Base-by-base conservation (phyloP, 2,329 filamentous ascomycete genomes). In the Hypoxylon sp. region DNA sequence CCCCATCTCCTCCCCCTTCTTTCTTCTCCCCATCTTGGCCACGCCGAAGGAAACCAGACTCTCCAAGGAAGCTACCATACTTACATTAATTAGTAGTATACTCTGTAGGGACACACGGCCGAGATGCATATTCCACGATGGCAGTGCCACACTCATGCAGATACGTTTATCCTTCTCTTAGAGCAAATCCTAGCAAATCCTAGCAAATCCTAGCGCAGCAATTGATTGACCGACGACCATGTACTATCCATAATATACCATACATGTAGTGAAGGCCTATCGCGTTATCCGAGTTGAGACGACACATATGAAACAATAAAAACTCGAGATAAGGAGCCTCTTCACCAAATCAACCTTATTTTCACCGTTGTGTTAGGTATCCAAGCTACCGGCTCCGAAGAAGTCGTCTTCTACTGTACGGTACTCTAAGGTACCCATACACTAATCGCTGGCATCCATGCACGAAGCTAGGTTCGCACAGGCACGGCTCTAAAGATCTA, bases 11-110 rank as follows among this genome's bases (percentile, higher is more conserved):
- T n/a, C n/a, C n/a, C n/a, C n/a, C n/a, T n/a, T n/a, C n/a, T n/a
- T n/a, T n/a, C n/a, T n/a, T n/a, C n/a, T n/a, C n/a, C 48, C 48
- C 58, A 62, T 63, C 58, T 55, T 48, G 54, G 55, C 50, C 42
- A 63, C 62, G 31, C 53, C 39, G 39, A 52, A 35, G 6, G 44
- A 59, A 29, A 35, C 55, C 37, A 64, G 19, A 24, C 31, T 24
- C 14, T 13, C 17, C 24, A 59, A 53, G 17, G 14, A 53, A 53
- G 31, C 31, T 52, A 52, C n/a, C n/a, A n/a, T n/a, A n/a, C 35
- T 22, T 22, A 22, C 35, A 53, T 26, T 54, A 26, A 4, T 39
- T 19, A 24, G n/a, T 9, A 50, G 31, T 31, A 31, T 6, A 22
- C 2, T 31, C 3, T 26, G 26, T 31, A 31, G 5, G 29, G 29